phyloP scores from a whole-genome alignment of 148 eudicot genomes.

The Rheum nobile region DNA sequence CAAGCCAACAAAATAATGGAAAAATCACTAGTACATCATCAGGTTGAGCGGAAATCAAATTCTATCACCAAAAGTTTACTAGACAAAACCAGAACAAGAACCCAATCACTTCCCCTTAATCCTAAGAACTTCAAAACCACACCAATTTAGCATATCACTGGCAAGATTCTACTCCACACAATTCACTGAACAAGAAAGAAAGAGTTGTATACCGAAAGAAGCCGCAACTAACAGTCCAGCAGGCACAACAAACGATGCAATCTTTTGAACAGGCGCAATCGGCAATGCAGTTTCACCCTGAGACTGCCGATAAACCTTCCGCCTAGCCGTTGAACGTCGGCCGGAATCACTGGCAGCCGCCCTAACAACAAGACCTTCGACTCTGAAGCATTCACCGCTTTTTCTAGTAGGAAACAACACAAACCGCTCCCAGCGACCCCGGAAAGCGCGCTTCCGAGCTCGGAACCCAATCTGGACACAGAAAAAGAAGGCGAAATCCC shows the following conservation, averaged over 20 bases:
- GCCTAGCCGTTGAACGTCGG: conserved; percentile 16
- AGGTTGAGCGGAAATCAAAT: not conserved
- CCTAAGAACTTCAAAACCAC: not conserved
- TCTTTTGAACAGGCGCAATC: conserved; percentile 24
- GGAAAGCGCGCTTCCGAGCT: not conserved
- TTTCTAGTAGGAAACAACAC: conserved; percentile 13
- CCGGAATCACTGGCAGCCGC: conserved; percentile 21
- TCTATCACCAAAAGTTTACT: not conserved
- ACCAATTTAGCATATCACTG: not conserved
- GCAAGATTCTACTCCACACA: not conserved
- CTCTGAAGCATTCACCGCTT: conserved; percentile 11
- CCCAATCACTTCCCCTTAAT: not conserved
- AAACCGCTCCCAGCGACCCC: conserved; percentile 1
- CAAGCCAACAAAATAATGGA: not conserved
- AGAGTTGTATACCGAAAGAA: conserved; percentile 46
- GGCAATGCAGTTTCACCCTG: conserved; percentile 33
- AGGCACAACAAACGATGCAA: conserved; percentile 48
- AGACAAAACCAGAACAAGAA: not conserved
- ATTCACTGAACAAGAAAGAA: not conserved
- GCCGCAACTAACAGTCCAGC: conserved; percentile 45
- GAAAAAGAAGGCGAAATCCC: not conserved
- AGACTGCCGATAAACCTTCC: conserved; percentile 55
- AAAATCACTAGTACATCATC: not conserved
- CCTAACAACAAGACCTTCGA: conserved; percentile 17
- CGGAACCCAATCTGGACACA: conserved; percentile 11